Evolutionary conservation across 31 red algal species (phyloP).

Genomic region (Porphyra umbilicalis): DNA sequence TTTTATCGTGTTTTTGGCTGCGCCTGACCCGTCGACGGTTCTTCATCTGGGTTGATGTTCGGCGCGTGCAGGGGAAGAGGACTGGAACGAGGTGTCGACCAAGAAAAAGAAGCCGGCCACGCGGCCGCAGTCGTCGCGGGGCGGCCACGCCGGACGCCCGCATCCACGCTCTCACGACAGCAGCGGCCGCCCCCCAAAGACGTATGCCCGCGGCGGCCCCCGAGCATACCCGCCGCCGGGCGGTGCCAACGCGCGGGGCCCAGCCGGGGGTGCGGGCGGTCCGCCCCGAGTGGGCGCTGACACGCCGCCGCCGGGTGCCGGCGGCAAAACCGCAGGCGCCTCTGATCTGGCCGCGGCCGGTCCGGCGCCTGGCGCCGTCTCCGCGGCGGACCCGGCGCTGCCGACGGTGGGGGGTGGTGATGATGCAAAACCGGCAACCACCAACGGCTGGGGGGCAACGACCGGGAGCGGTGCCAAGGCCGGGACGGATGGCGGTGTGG

Average conservation of each 20-base stretch:
- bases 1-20: neutral
- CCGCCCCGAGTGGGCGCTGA: neutral
- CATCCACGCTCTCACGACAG: neutral
- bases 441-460: neutral
- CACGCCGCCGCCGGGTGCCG: neutral
- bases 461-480: neutral
- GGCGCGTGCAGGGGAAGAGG: neutral
- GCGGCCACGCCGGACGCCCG: neutral
- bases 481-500: neutral
- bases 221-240: neutral
- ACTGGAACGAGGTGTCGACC: neutral
- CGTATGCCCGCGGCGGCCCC: neutral
- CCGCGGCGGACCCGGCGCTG: neutral
- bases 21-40: too few relatives aligned
- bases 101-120: slow-evolving; percentile 1
- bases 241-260: neutral
- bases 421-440: neutral
- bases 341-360: neutral
- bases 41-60: neutral
- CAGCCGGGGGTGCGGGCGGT: neutral
- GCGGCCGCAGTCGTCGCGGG: neutral
- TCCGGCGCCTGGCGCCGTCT: neutral
- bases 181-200: neutral
- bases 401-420: neutral
- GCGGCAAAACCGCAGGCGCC: neutral